Evolutionary conservation across 2,329 filamentous ascomycete genomes (phyloP), one percentile per base, ranked within the genome.

Genomic region (Penicillium corylophilum): DNA sequence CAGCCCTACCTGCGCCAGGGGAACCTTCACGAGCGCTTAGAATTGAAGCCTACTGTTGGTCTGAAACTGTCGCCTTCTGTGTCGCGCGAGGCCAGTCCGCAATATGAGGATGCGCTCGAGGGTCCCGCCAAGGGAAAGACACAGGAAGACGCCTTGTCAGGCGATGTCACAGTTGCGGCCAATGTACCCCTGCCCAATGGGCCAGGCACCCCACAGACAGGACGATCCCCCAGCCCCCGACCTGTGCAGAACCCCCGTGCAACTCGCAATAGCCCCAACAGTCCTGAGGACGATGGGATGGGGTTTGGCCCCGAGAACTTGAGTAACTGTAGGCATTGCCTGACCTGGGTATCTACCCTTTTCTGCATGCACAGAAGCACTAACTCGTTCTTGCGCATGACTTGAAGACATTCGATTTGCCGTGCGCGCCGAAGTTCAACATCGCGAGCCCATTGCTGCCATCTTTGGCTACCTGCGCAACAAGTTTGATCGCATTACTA

Each of bases 381-480:
- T 71, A 64, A 71, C 66, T 42, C 55, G 35, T 51, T 52, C 40
- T 64, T 57, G 52, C 43, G 48, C 50, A 55, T 62, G 54, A 44
- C 46, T 44, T 49, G 58, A 70, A 94, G 90, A 93, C 73, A 89
- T 96, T 64, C 89, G 91, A 59, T 92, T 96, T 72, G 88, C 89
- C 46, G 81, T 95, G 55, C 85, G 89, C 63, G 89, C 91, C 55
- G 91, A 96, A 76, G 88, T 95, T 26, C 89, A 93, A 65, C 91
- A 96, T 66, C 84, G 88, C 42, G 90, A 93, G 65, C 90, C 89
- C 13, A 88, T 96, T 61, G 89, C 95, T 65, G 81, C 87, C 16
- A 80, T 82, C 40, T 79, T 92, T 60, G 79, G 77, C 47, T 86
- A 84, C 54, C 61, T 90, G 53, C 83, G 83, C 58, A 77, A 74